Base-by-base conservation (phyloP, 441 rosid species). In the Populus hybrid region DNA sequence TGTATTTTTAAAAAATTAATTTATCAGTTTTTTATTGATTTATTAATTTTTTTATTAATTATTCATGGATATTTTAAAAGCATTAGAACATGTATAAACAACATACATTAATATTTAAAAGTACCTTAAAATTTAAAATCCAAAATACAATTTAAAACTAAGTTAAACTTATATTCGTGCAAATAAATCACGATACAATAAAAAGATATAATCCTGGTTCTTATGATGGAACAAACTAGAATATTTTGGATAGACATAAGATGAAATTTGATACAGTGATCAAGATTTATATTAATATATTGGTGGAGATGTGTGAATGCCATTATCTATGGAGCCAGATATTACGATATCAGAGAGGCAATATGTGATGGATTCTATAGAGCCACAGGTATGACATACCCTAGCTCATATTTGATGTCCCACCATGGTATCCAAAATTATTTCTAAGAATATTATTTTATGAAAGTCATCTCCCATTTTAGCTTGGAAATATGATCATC, bases 191-290 rank as follows among this genome's bases (percentile, higher is more conserved):
- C 7, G 7, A 4, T 50, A 50, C 57, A 46, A 50, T 1, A 30
- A 30, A 30, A 30, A 30, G 3, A 30, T 30, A 30, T 3, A 30
- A 30, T 30, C 4, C 4, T 30, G 0, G 1, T 50, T 0, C 2
- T 50, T 14, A 0, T 14, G 0, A 16, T 50, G 57, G 1, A 46
- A 46, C 6, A 4, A 46, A 46, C 46, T 38, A 38, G 4, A 3
- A 46, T 46, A 46, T 16, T 46, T 4, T 46, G 7, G 2, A 46
- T 46, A 2, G 6, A 46, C 6, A 0, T 46, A 46, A 46, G 0
- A 0, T 5, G 2, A 0, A 14, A 46, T 14, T 46, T 12, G 57
- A 4, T 14, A 46, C 14, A 0, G 1, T 14, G 0, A 0, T 14
- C 7, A 46, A 46, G 57, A 4, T 1, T 2, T 46, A 46, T 12